phyloP scores from a whole-genome alignment of 345 rosid species.

The Carallia brachiata region DNA sequence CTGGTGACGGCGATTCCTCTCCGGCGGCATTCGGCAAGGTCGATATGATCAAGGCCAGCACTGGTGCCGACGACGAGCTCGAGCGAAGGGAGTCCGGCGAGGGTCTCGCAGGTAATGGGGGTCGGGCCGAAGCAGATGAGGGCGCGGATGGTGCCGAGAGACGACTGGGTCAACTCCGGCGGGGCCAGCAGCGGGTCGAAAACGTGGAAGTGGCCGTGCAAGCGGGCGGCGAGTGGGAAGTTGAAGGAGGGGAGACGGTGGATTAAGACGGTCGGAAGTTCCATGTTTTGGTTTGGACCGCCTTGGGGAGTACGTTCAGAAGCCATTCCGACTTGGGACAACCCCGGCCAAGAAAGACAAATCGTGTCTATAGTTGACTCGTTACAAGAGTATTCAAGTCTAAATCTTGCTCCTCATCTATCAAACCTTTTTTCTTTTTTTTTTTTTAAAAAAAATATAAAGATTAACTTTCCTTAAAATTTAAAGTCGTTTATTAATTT shows the following conservation, averaged over 20 bases:
- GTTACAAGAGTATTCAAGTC: too few relatives aligned
- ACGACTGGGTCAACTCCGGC: not conserved
- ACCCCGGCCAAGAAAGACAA: too few relatives aligned
- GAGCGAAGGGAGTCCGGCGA: slow-evolving; percentile 15
- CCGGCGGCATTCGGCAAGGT: slow-evolving; percentile 12
- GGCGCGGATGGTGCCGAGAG: slow-evolving; percentile 5
- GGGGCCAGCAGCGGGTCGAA: slow-evolving; percentile 10
- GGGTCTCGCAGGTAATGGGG: slow-evolving; percentile 8
- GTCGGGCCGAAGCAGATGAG: slow-evolving; percentile 1
- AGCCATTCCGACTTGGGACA: too few relatives aligned
- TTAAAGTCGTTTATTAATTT: too few relatives aligned
- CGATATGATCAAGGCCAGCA: slow-evolving; percentile 22
- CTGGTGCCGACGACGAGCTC: slow-evolving; percentile 11
- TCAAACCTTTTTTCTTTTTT: too few relatives aligned
- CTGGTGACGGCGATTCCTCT: slow-evolving; percentile 17
- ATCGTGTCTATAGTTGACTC: too few relatives aligned
- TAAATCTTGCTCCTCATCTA: too few relatives aligned
- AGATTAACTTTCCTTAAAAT: too few relatives aligned
- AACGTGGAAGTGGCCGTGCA: slow-evolving; percentile 8
- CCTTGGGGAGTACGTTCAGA: too few relatives aligned
- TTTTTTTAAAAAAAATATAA: too few relatives aligned
- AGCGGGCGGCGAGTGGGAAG: not conserved
- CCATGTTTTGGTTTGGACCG: too few relatives aligned
- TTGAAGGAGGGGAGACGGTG: slow-evolving; percentile 1
- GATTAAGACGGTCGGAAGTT: not conserved